Evolutionary conservation across 108 stramenopile species (phyloP), one percentile per base, ranked within the genome.

Genomic region (Chaetoceros tenuissimus): DNA sequence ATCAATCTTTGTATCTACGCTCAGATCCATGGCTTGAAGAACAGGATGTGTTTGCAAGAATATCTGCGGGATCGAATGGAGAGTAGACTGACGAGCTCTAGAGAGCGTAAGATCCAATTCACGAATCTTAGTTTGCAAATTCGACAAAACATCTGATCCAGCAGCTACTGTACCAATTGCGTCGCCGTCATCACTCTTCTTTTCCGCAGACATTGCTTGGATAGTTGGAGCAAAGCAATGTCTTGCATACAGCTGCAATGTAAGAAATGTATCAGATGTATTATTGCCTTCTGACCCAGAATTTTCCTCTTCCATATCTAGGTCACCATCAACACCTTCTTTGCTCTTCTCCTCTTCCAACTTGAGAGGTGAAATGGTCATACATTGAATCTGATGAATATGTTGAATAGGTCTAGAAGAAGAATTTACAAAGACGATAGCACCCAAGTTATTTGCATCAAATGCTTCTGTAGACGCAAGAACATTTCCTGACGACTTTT

Each of bases 151-250:
- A 1, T 67, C 45, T 5, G 63, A 53, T 24, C 66, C 48, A 27
- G 55, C 56, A 45, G 26, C 26, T 57, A 7, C 59, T 64, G 13
- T 54, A 49, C 40, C 45, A 52, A 34, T 34, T 31, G 18, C 24
- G 34, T 24, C 22, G 22, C 24, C 48, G 18, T 53, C 50, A 5
- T 58, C 28, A 48, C 30, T 56, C 20, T 64, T 57, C n/a, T 64
- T 52, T 17, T 66, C 65, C 0, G 70, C 71, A 24, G 67, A 61
- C 28, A 71, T 66, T 28, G 72, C 66, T 24, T 69, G 71, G 10
- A 90, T 71, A 43, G 88, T 80, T 18, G 88, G 88, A 44, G 81
- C 62, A 52, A 90, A 90, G 64, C 81, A 75, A 57, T 90, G 82
- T 1, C 84, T 69, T 1, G 88, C 83, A 63, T 82, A 86, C 40